These are phyloP conservation scores for Pisolithus sp. DNA, from an alignment of 768 basidiomycete genomes.

Conservation along the genomic window DNA sequence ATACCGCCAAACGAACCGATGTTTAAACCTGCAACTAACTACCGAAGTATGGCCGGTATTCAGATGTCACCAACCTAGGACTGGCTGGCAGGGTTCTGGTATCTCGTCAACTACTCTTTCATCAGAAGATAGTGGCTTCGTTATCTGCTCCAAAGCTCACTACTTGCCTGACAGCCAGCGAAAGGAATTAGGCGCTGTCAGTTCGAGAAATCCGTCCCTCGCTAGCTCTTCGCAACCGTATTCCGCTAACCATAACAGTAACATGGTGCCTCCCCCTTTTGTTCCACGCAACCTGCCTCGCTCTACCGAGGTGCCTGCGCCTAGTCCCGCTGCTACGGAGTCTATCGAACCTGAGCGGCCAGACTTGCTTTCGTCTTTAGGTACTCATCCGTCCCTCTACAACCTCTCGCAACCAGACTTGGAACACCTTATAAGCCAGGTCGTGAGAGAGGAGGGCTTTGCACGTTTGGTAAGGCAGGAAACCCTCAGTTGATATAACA, in stretches of 20 bases:
- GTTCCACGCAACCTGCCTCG: conserved; percentile 15
- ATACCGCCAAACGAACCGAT: not conserved
- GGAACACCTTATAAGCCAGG: conserved; percentile 50
- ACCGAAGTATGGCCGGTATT: conserved; percentile 1
- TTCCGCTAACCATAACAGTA: conserved; percentile 18
- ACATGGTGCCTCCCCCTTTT: conserved; percentile 27
- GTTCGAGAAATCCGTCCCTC: conserved; percentile 14
- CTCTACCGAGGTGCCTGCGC: conserved; percentile 1
- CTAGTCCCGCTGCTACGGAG: conserved; percentile 5
- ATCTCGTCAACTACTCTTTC: conserved; percentile 6
- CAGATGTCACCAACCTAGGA: not conserved
- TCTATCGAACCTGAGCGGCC: conserved; percentile 6
- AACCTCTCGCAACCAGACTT: conserved; percentile 44
- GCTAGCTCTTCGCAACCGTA: conserved; percentile 29
- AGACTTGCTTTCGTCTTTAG: conserved; percentile 34
- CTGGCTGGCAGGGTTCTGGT: not conserved
- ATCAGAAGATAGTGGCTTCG: conserved; percentile 24
- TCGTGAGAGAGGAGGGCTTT: conserved; percentile 75
- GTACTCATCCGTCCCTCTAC: conserved; percentile 45
- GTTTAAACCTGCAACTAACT: not conserved
- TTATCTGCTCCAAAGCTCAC: conserved; percentile 23
- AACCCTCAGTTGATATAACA: not conserved
- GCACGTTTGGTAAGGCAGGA: conserved; percentile 51
- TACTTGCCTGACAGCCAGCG: not conserved
- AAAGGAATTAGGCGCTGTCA: not conserved